Evolutionary conservation across 345 rosid genomes (phyloP).

Genomic region (Brassica cretica): DNA sequence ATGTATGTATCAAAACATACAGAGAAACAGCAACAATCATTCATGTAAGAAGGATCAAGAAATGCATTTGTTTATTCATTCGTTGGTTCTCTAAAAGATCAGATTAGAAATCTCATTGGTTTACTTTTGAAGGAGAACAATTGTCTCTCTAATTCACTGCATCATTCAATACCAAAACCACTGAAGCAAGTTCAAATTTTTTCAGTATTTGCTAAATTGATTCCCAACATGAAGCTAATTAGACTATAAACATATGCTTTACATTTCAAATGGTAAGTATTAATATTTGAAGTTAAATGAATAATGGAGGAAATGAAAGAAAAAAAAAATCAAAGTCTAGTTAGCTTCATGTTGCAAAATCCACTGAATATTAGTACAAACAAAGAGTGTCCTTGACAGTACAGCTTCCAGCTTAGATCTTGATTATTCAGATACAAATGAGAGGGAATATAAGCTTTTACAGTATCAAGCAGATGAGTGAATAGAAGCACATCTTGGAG

Average conservation of each 20-base stretch:
- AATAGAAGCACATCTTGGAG: constrained; percentile 25
- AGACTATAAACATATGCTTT: neutral
- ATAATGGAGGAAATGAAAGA: neutral
- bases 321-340: neutral
- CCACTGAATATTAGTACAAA: constrained; percentile 5
- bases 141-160: neutral
- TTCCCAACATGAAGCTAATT: neutral
- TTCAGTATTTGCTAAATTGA: neutral
- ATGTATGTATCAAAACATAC: constrained; percentile 1
- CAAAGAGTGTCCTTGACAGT: neutral
- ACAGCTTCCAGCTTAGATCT: neutral
- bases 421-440: neutral
- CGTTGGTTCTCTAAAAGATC: neutral
- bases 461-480: constrained; percentile 21
- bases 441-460: neutral
- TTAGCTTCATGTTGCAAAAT: neutral
- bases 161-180: neutral
- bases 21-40: constrained; percentile 14
- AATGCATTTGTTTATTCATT: neutral
- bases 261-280: neutral
- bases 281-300: neutral
- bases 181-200: neutral
- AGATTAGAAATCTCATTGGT: neutral
- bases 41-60: neutral
- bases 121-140: neutral